Conservation (phyloP, 768 basidiomycete genomes). For the Vishniacozyma victoriae region DNA sequence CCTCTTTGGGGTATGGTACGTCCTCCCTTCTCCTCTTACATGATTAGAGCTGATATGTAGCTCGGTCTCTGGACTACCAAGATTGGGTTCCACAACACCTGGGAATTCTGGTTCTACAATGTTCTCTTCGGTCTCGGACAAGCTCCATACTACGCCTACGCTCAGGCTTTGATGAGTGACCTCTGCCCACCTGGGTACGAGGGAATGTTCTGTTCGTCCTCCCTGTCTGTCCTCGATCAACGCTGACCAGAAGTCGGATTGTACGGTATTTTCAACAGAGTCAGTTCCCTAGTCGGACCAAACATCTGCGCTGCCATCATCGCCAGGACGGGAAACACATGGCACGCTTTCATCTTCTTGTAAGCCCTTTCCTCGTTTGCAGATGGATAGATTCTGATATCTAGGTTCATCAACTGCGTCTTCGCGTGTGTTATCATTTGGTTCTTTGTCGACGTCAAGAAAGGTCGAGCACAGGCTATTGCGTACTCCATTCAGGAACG, state of each 20-base stretch:
- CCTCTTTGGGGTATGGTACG: conserved; percentile 55
- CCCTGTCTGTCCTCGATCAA: conserved; percentile 2
- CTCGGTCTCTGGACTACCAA: conserved; percentile 73
- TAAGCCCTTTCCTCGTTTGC: neutral
- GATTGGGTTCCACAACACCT: conserved; percentile 74
- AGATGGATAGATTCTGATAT: neutral
- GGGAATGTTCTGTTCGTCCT: conserved; percentile 26
- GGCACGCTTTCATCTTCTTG: conserved; percentile 79
- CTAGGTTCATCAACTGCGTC: conserved; percentile 59
- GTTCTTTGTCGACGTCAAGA: conserved; percentile 63
- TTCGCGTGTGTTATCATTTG: conserved; percentile 66
- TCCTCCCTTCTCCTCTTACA: neutral
- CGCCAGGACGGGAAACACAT: conserved; percentile 61
- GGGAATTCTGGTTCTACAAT: conserved; percentile 65
- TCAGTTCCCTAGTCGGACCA: no score
- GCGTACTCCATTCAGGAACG: conserved; percentile 42
- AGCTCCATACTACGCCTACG: conserved; percentile 72
- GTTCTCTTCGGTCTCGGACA: conserved; percentile 69
- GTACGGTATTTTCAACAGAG: no score
- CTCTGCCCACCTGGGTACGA: conserved; percentile 66
- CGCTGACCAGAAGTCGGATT: no score
- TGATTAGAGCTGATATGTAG: conserved; percentile 53
- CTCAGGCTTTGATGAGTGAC: conserved; percentile 76
- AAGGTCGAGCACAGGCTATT: conserved; percentile 60
- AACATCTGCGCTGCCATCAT: no score